Evolutionary conservation across 257 asterid genomes (phyloP).

Genomic region (Penstemon eatonii): DNA sequence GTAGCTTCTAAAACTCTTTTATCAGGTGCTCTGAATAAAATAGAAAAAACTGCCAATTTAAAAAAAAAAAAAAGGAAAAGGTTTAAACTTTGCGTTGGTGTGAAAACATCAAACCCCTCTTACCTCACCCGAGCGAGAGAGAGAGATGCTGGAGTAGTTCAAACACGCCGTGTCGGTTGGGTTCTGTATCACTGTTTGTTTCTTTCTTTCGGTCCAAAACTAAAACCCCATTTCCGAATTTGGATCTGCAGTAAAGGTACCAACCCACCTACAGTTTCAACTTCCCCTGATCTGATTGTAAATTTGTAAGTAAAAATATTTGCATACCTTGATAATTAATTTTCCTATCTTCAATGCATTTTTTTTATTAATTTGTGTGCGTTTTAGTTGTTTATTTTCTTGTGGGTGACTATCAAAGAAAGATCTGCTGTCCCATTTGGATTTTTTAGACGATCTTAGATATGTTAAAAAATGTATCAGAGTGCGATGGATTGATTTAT

Average conservation of each 20-base stretch:
- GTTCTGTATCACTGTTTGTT: conserved; percentile 13
- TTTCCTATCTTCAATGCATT: not conserved
- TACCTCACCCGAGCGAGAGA: not conserved
- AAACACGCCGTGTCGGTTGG: conserved; percentile 16
- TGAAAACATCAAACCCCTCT: conserved; percentile 31
- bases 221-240: conserved; percentile 4
- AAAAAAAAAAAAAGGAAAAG: not conserved
- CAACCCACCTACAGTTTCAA: not conserved
- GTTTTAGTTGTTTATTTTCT: not conserved
- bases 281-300: conserved; percentile 35
- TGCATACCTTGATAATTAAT: not conserved
- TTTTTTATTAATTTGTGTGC: not conserved
- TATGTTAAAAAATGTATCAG: not conserved
- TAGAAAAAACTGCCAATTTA: too few relatives aligned
- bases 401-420: conserved; percentile 16
- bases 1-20: too few relatives aligned
- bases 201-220: not conserved
- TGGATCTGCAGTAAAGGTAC: conserved; percentile 29
- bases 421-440: conserved; percentile 30
- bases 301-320: not conserved
- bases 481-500: not conserved
- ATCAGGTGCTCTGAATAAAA: too few relatives aligned
- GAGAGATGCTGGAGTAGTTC: conserved; percentile 18
- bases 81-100: conserved; percentile 21
- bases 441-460: conserved; percentile 22